phyloP scores from a whole-genome alignment of 2,329 filamentous ascomycete genomes.

The Paracamarosporium sp. region DNA sequence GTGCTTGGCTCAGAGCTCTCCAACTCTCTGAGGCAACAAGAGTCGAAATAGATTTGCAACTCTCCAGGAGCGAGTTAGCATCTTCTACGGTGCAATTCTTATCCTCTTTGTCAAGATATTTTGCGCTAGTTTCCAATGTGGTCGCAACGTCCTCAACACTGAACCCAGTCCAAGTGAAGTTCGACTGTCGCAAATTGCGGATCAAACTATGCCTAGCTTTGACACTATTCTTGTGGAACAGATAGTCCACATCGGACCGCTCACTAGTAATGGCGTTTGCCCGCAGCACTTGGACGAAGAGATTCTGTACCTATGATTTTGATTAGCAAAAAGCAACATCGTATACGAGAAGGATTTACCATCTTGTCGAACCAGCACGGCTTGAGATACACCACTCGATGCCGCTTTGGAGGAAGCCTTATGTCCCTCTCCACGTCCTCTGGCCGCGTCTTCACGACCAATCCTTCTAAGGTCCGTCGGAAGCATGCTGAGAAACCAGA shows the following conservation, averaged over 20 bases:
- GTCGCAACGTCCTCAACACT: slow-evolving; percentile 66
- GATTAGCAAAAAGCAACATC: not conserved
- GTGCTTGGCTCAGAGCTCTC: slow-evolving; percentile 69
- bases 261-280: slow-evolving; percentile 91
- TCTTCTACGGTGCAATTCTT: slow-evolving; percentile 69
- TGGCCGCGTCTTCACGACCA: slow-evolving; percentile 81
- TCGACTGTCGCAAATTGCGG: slow-evolving; percentile 79
- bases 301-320: slow-evolving; percentile 70
- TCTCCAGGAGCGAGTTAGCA: slow-evolving; percentile 64
- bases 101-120: slow-evolving; percentile 70
- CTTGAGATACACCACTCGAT: slow-evolving; percentile 75
- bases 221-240: slow-evolving; percentile 80
- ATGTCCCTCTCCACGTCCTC: slow-evolving; percentile 72
- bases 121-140: slow-evolving; percentile 69
- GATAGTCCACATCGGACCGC: slow-evolving; percentile 81
- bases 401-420: slow-evolving; percentile 72
- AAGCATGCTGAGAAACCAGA: slow-evolving; percentile 65
- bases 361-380: slow-evolving; percentile 82
- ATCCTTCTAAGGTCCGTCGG: slow-evolving; percentile 71
- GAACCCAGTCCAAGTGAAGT: slow-evolving; percentile 86
- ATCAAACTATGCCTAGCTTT: slow-evolving; percentile 73
- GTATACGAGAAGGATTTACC: not conserved
- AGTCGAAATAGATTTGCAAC: slow-evolving; percentile 68
- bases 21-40: slow-evolving; percentile 69
- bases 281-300: slow-evolving; percentile 84